Evolutionary conservation across 2,329 filamentous ascomycete species (phyloP).

Genomic region (Macrophomina phaseolina): DNA sequence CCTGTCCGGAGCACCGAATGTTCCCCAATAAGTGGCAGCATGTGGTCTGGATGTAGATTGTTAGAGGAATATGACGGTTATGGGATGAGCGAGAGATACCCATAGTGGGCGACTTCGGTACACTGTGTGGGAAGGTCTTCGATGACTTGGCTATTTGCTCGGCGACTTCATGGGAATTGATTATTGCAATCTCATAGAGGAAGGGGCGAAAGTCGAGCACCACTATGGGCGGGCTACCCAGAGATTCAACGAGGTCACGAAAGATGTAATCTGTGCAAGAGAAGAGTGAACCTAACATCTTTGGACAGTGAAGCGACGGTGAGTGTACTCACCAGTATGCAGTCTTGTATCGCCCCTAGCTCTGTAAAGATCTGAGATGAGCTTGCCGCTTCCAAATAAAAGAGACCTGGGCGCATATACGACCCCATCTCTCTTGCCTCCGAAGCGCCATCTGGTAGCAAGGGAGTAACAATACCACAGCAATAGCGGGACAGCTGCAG

Average conservation of each 20-base stretch:
- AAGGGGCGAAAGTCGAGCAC: slow-evolving; percentile 42
- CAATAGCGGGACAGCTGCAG: slow-evolving; percentile 34
- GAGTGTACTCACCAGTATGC: slow-evolving; percentile 36
- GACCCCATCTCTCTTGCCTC: slow-evolving; percentile 35
- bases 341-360: slow-evolving; percentile 33
- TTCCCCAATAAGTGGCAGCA: slow-evolving; percentile 35
- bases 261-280: slow-evolving; percentile 40
- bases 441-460: slow-evolving; percentile 38
- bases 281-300: no score
- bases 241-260: slow-evolving; percentile 36
- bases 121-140: slow-evolving; percentile 39
- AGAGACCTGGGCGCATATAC: slow-evolving; percentile 36
- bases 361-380: slow-evolving; percentile 37
- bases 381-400: slow-evolving; percentile 37
- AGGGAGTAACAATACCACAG: slow-evolving; percentile 34
- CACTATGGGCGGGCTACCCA: slow-evolving; percentile 38
- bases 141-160: slow-evolving; percentile 41
- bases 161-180: slow-evolving; percentile 41
- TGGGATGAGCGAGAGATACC: slow-evolving; percentile 23
- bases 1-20: slow-evolving; percentile 38
- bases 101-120: slow-evolving; percentile 44
- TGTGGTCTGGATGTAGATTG: neutral
- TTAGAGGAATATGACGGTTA: neutral
- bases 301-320: neutral
- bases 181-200: slow-evolving; percentile 34